Evolutionary conservation across 257 asterid species (phyloP), one percentile per base, ranked within the genome.

Genomic region (Plantago ovata): DNA sequence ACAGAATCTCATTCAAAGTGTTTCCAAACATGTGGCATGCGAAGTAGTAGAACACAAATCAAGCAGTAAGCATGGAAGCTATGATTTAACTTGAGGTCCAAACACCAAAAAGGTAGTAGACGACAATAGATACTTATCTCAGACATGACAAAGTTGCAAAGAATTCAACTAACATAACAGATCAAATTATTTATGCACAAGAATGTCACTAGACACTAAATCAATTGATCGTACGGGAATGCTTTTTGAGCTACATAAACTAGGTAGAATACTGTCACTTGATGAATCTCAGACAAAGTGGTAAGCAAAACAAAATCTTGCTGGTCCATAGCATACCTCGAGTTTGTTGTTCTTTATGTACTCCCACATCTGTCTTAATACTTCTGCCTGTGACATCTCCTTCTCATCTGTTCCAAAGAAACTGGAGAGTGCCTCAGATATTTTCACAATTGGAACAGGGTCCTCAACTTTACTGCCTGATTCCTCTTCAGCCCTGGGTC

Each of bases 351-450:
- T 73, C 65, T 81, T 88, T 62, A 88, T 73, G 64, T 88, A 85
- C 64, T 85, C 94, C 90, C 88, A 85, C 69, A 88, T 78, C 77
- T 78, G 86, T 72, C 88, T 82, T 33, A 77, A 61, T 2, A 81
- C 95, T 75, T 88, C 95, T n/a, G 86, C 75, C 68, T 79, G 86
- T 3, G 90, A 68, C 94, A 85, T 79, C 64, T 83, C 86, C 71
- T 75, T 80, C 72, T 83, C 89, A 14, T 56, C 79, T 41, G 82
- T 71, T 66, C 77, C 94, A 48, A 89, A 75, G 72, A 89, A 78
- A 68, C 63, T 66, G 19, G 95, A 95, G 33, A 85, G 85, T 21
- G 82, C 83, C 58, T 79, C 91, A 57, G 95, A 89, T 67, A 89
- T 79, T 45, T 77, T 63, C 68, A 85, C 87, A 68, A 75, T 71